phyloP scores from a whole-genome alignment of 306 rosid species.

The Erythrophleum fordii region DNA sequence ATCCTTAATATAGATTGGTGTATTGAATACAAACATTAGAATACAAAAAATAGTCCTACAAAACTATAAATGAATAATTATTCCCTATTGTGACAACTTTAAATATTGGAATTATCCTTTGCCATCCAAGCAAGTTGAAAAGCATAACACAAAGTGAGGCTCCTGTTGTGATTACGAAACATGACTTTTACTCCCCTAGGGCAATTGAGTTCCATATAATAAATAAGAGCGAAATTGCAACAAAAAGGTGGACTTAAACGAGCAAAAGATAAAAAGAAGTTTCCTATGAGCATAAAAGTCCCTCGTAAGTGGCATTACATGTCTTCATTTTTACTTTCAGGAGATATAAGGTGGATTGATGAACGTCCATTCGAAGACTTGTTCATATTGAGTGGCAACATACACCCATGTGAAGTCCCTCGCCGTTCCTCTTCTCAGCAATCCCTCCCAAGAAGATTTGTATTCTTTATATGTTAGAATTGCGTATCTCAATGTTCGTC shows the following conservation, averaged over 20 bases:
- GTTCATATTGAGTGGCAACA: conserved; percentile 78
- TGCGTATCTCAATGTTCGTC: conserved; percentile 71
- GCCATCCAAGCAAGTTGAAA: no score
- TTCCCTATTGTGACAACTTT: no score
- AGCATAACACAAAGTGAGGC: no score
- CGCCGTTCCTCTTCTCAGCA: conserved; percentile 75
- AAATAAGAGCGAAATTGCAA: conserved; percentile 6
- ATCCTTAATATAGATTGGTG: no score
- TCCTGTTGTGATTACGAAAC: no score
- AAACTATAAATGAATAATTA: no score
- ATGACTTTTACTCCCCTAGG: no score
- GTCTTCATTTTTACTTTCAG: conserved; percentile 40
- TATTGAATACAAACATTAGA: no score
- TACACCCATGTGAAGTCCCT: conserved; percentile 78
- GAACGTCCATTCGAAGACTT: conserved; percentile 73
- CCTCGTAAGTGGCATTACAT: not conserved
- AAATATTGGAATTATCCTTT: no score
- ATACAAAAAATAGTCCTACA: no score
- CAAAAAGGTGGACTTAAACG: conserved; percentile 6
- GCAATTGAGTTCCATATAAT: no score
- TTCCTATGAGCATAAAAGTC: conserved; percentile 10
- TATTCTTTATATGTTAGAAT: conserved; percentile 59
- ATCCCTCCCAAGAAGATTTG: conserved; percentile 78
- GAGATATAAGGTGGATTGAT: conserved; percentile 65
- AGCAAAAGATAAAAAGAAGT: not conserved